A percentile compares a stretch with the other conserved stretches of the same genome.
Conservation (phyloP, 2,329 filamentous ascomycete genomes). For the Cladosporium colombiae region DNA sequence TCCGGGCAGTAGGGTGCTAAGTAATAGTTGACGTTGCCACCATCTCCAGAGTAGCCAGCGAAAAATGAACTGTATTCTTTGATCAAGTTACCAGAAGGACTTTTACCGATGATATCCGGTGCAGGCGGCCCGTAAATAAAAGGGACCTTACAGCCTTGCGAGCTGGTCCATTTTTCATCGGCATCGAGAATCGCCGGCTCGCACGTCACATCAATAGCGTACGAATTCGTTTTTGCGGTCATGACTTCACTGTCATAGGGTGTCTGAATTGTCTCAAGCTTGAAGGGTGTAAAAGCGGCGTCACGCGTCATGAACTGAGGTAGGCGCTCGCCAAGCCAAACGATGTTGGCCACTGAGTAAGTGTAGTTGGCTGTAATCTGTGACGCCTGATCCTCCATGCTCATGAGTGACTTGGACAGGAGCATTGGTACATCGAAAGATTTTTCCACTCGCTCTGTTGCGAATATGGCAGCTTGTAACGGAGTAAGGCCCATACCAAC, state of each 20-base stretch:
- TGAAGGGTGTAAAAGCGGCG: slow-evolving; percentile 49
- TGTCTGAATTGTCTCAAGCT: slow-evolving; percentile 10
- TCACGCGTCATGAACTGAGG: slow-evolving; percentile 49
- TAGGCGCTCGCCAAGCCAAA: slow-evolving; percentile 48
- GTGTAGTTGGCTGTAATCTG: slow-evolving; percentile 43
- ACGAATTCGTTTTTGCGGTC: slow-evolving; percentile 35
- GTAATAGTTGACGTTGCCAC: slow-evolving; percentile 38
- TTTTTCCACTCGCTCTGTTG: slow-evolving; percentile 26
- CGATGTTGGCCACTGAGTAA: slow-evolving; percentile 49
- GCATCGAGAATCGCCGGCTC: slow-evolving; percentile 33
- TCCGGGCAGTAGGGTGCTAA: slow-evolving; percentile 30
- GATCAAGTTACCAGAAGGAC: slow-evolving; percentile 18
- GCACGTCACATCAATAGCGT: slow-evolving; percentile 40
- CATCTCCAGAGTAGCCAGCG: slow-evolving; percentile 45
- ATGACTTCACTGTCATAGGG: slow-evolving; percentile 25
- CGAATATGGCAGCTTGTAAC: slow-evolving; percentile 57
- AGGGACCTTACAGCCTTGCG: not conserved
- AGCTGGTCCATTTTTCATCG: slow-evolving; percentile 21
- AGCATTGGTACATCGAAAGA: not conserved
- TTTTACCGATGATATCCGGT: not conserved
- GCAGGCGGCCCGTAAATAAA: not conserved
- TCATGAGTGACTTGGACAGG: not conserved
- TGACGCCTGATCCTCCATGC: slow-evolving; percentile 22
- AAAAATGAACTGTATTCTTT: slow-evolving; percentile 38
- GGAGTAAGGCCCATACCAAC: slow-evolving; percentile 60